A percentile compares a stretch with the other conserved stretches of the same genome.
Conservation (phyloP, 352 stramenopile species). For the Discostella stelligera region DNA sequence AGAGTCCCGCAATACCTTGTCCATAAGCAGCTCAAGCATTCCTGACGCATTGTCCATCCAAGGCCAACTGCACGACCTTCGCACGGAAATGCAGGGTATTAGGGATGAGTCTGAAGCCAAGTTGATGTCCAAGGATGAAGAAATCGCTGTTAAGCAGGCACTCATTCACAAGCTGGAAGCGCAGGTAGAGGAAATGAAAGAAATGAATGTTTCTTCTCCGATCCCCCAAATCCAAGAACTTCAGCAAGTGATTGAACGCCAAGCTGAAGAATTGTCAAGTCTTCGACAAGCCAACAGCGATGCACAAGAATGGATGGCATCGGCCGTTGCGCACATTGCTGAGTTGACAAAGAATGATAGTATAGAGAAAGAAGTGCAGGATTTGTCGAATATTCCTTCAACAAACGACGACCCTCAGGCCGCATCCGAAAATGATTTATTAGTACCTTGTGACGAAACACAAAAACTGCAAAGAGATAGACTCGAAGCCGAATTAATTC, state of each 20-base stretch:
- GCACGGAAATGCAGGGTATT: conserved; percentile 24
- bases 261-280: conserved; percentile 58
- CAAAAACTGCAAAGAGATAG: conserved; percentile 24
- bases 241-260: conserved; percentile 10
- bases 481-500: conserved; percentile 41
- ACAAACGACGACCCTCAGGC: conserved; percentile 19
- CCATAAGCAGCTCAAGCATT: background rate
- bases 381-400: conserved; percentile 13
- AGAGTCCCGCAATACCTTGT: conserved; percentile 15
- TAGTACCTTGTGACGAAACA: conserved; percentile 14
- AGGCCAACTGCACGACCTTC: conserved; percentile 27
- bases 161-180: conserved; percentile 56
- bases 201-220: background rate
- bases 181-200: conserved; percentile 31
- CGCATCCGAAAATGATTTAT: background rate
- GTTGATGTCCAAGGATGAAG: conserved; percentile 36
- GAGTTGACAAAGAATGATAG: conserved; percentile 52
- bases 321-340: conserved; percentile 66
- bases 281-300: conserved; percentile 60
- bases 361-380: conserved; percentile 17
- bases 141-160: conserved; percentile 54
- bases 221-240: conserved; percentile 44
- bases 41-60: conserved; percentile 16
- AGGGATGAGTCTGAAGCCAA: conserved; percentile 28
- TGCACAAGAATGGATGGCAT: conserved; percentile 76